Evolutionary conservation across 1,139 yeast species (phyloP), one percentile per base, ranked within the genome.

Genomic region (Petasospora rhodanensis): DNA sequence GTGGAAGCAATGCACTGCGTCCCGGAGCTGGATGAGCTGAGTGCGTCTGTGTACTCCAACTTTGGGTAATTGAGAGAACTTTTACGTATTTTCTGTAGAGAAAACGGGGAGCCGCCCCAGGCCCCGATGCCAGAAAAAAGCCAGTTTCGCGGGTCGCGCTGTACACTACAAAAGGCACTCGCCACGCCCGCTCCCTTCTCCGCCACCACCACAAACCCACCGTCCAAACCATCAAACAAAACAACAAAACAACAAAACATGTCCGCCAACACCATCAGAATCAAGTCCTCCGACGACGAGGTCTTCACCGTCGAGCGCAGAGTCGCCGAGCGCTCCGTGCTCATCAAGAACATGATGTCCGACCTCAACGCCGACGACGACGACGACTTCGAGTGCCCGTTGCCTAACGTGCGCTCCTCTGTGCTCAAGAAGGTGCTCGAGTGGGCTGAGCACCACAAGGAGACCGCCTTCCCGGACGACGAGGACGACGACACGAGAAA

Each of bases 401-500:
- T 91, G 18, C 96, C 96, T 29, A 87, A 85, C 53, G 96, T 87
- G 28, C 68, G 93, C 52, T 76, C 87, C 14, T 75, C 85, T 18
- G 97, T 91, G 18, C 73, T 93, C 61, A 77, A 84, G 56, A 89
- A 89, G 58, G 94, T 93, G 13, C 70, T 93, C 38, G 96, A 91
- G 59, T 93, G 96, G 95, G 91, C 97, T 58, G 95, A 86, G 56
- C 94, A 91, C 59, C 97, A 93, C 67, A 83, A 80, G 61, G 85
- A 85, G 55, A 83, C 91, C 28, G 72, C 72, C 18, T 81, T 81
- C 61, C 83, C 83, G 14, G 85, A 76, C 41, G 84, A 78, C 31
- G 89, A 81, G 40, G 83, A 79, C 41, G 93, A 82, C 45, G 91
- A 81, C 54, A 76, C 87, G 17, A 84, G 85, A 53, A 85, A 83